phyloP scores from a whole-genome alignment of 257 asterid genomes.

The Solanum sitiens region DNA sequence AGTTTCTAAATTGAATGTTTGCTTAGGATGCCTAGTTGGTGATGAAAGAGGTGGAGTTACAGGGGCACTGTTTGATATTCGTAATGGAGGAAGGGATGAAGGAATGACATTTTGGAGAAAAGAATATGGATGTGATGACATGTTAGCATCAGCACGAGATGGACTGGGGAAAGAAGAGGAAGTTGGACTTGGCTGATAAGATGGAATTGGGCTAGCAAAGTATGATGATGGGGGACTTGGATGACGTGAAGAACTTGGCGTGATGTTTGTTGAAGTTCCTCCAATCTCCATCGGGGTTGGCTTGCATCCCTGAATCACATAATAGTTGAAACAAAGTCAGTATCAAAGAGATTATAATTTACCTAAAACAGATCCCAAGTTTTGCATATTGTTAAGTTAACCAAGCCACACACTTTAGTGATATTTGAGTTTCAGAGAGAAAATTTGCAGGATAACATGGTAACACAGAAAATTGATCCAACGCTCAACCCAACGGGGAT shows the following conservation, averaged over 20 bases:
- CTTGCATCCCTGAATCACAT: slow-evolving; percentile 66
- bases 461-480: neutral
- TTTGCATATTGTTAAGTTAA: neutral
- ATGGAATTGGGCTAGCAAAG: slow-evolving; percentile 16
- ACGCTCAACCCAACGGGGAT: neutral
- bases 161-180: slow-evolving; percentile 22
- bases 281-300: slow-evolving; percentile 46
- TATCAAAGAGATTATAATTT: neutral
- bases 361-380: neutral
- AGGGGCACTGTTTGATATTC: slow-evolving; percentile 89
- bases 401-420: neutral
- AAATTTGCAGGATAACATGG: neutral
- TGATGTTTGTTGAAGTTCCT: slow-evolving; percentile 14
- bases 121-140: slow-evolving; percentile 9
- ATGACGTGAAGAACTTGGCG: slow-evolving; percentile 7
- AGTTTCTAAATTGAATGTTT: slow-evolving; percentile 8
- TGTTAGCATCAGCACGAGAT: neutral
- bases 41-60: slow-evolving; percentile 97
- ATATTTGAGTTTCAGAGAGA: neutral
- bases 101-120: slow-evolving; percentile 22
- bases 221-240: slow-evolving; percentile 18
- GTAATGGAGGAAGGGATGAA: slow-evolving; percentile 64
- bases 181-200: slow-evolving; percentile 13
- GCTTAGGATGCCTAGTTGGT: slow-evolving; percentile 64
- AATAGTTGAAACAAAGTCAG: neutral